phyloP scores from a whole-genome alignment of 2,329 filamentous ascomycete species.

The Septoria petroselini region DNA sequence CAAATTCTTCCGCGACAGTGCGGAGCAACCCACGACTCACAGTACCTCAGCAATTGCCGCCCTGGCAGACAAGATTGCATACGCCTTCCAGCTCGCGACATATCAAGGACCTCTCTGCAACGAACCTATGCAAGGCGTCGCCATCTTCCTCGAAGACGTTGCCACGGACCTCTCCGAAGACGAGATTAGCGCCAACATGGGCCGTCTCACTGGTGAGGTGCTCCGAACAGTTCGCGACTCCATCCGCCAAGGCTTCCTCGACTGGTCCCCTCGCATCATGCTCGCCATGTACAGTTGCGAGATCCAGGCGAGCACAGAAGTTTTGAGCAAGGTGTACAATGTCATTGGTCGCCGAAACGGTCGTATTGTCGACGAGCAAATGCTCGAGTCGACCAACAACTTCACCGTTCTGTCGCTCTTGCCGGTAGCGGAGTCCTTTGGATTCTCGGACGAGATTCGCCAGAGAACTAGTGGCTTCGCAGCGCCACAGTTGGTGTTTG shows the following conservation, averaged over 20 bases:
- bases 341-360: conserved; percentile 95
- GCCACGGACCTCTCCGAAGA: conserved; percentile 55
- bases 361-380: conserved; percentile 80
- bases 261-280: conserved; percentile 94
- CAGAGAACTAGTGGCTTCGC: conserved; percentile 89
- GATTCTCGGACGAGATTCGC: conserved; percentile 93
- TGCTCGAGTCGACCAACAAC: conserved; percentile 94
- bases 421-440: conserved; percentile 92
- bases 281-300: conserved; percentile 98
- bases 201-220: conserved; percentile 84
- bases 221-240: conserved; percentile 83
- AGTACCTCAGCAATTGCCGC: conserved; percentile 26
- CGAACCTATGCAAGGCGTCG: conserved; percentile 89
- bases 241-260: conserved; percentile 82
- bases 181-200: conserved; percentile 63
- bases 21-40: conserved; percentile 26
- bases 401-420: conserved; percentile 88
- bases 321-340: conserved; percentile 90
- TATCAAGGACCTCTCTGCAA: conserved; percentile 85
- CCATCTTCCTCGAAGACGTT: conserved; percentile 83
- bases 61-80: conserved; percentile 83
- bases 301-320: conserved; percentile 92
- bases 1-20: conserved; percentile 53
- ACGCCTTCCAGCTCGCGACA: conserved; percentile 91
- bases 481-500: conserved; percentile 87